Percentiles rank a stretch among this genome's conserved stretches.
Evolutionary conservation across 441 rosid genomes (phyloP).

Genomic region (Dalechampia spathulata): DNA sequence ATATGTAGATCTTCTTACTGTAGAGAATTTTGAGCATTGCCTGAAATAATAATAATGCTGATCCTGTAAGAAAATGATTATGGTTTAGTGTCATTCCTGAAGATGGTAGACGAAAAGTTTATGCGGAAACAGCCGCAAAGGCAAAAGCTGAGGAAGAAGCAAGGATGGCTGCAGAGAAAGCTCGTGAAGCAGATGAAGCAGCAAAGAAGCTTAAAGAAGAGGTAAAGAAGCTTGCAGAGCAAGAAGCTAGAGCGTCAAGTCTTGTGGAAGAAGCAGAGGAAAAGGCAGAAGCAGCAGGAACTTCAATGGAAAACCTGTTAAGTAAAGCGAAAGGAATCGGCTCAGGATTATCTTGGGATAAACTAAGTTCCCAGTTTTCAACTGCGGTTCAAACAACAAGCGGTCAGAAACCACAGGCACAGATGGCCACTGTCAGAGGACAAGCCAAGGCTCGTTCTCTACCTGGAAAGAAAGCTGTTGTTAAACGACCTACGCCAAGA

Average conservation of each 20-base stretch:
- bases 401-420: constrained; percentile 39
- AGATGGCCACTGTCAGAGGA: constrained; percentile 85
- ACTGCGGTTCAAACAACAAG: constrained; percentile 38
- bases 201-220: constrained; percentile 42
- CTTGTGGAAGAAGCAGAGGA: constrained; percentile 54
- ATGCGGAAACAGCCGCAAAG: constrained; percentile 59
- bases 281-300: constrained; percentile 57
- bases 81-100: constrained; percentile 65
- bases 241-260: constrained; percentile 45
- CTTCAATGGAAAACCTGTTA: constrained; percentile 40
- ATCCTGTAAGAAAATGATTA: neutral
- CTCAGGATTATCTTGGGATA: constrained; percentile 65
- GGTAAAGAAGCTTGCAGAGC: constrained; percentile 46
- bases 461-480: constrained; percentile 50
- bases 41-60: too few relatives aligned
- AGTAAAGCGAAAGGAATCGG: constrained; percentile 60
- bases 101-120: constrained; percentile 77
- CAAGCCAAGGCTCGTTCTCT: constrained; percentile 73
- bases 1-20: too few relatives aligned
- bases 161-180: constrained; percentile 45
- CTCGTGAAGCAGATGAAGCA: constrained; percentile 46
- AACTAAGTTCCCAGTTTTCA: constrained; percentile 55
- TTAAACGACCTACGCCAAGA: constrained; percentile 31
- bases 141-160: constrained; percentile 70
- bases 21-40: too few relatives aligned